Evolutionary conservation across 345 rosid genomes (phyloP), one percentile per base, ranked within the genome.

Genomic region (Boechera retrofracta): DNA sequence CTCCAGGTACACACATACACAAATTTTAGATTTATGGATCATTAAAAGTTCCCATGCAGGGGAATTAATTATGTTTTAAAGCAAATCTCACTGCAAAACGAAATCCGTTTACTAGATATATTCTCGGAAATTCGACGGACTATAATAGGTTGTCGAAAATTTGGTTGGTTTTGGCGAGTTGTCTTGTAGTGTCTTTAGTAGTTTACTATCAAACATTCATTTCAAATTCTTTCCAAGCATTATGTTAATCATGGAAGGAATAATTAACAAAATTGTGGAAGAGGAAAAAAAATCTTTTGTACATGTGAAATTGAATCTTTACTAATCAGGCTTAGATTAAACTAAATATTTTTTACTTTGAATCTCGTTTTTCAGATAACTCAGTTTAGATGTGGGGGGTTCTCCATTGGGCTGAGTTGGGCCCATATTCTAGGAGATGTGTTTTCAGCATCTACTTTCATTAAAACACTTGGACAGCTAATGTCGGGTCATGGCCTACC

Each of bases 341-440:
- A 41, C 7, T 16, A 52, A 28, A 56, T 13, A 3, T 13, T 61
- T 56, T 36, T 10, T 55, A 13, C 7, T 36, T 63, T 73, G 29
- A 28, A 39, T 39, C 5, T 21, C 6, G 7, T n/a, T 52, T 73
- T 58, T n/a, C 86, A 92, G 94, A 82, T 90, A 65, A 93, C 97
- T 8, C 38, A 78, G 79, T 93, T 90, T 86, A 80, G 82, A 59
- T 88, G 89, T 49, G 98, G 90, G 21, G 98, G 94, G 6, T 16
- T 86, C 35, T 81, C 88, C 0, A 41, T 93, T 54, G 93, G 96
- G 24, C 79, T 93, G 1, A 89, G 84, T 79, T 90, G 98, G 98
- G 87, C 97, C 33, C 94, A 93, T 78, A 42, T 90, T n/a, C 81
- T 93, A 2, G 98, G 97, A 28, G 97, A 90, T 71, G 75, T 81